phyloP scores from a whole-genome alignment of 2,329 filamentous ascomycete species.

The Arthrobotrys entomopaga region DNA sequence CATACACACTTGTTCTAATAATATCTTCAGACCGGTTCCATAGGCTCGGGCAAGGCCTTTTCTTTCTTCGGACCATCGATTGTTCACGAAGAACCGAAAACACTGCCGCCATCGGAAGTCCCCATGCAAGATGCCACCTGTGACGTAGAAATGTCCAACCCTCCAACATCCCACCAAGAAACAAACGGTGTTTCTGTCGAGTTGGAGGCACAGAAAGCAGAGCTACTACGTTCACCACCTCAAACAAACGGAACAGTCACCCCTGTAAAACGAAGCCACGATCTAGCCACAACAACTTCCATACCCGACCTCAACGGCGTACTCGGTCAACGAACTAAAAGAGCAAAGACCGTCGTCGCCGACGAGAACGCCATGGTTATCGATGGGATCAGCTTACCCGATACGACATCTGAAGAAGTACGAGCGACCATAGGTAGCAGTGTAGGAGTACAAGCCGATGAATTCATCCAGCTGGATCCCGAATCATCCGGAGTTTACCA shows the following conservation, averaged over 20 bases:
- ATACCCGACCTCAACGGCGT: slow-evolving; percentile 31
- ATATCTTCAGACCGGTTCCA: background rate
- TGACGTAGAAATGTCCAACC: slow-evolving; percentile 47
- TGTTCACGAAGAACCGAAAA: slow-evolving; percentile 21
- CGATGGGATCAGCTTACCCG: slow-evolving; percentile 46
- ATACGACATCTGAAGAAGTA: slow-evolving; percentile 53
- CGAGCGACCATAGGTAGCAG: slow-evolving; percentile 51
- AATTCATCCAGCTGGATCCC: slow-evolving; percentile 47
- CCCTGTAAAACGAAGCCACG: slow-evolving; percentile 46
- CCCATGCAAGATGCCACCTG: slow-evolving; percentile 38
- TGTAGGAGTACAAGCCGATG: slow-evolving; percentile 50
- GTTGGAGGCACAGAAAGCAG: slow-evolving; percentile 42
- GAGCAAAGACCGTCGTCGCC: slow-evolving; percentile 39
- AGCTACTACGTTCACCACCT: slow-evolving; percentile 41
- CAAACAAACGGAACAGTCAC: slow-evolving; percentile 50
- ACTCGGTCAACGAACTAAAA: slow-evolving; percentile 42
- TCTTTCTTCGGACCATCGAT: slow-evolving; percentile 46
- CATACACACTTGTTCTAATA: no score
- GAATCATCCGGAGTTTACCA: slow-evolving; percentile 43
- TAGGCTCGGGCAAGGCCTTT: slow-evolving; percentile 36
- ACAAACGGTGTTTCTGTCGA: slow-evolving; percentile 43
- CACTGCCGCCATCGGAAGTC: slow-evolving; percentile 16
- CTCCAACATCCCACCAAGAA: slow-evolving; percentile 21
- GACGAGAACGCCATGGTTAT: slow-evolving; percentile 51
- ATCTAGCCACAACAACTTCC: slow-evolving; percentile 23